These are phyloP conservation scores for Euphorbia pulcherrima DNA, from an alignment of 345 rosid genomes.

Conservation along the genomic window DNA sequence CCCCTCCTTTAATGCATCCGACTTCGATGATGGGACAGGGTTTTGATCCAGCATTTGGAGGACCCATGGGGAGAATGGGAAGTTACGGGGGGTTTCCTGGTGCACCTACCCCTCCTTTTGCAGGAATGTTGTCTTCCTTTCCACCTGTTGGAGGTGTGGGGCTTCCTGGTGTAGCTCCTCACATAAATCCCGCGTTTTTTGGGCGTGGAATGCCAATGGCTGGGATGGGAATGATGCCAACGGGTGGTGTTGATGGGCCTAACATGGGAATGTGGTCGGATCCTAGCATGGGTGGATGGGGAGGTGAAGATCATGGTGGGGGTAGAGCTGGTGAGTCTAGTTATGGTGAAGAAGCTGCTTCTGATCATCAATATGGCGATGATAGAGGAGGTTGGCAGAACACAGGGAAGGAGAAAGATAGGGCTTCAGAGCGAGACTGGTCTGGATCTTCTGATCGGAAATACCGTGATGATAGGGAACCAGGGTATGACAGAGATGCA, in stretches of 20 bases:
- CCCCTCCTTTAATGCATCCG: constrained; percentile 67
- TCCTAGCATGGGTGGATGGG: constrained; percentile 69
- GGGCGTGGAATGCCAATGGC: constrained; percentile 69
- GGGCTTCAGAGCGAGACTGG: constrained; percentile 67
- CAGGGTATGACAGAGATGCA: constrained; percentile 49
- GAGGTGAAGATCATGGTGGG: constrained; percentile 69
- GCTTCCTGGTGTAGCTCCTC: constrained; percentile 82
- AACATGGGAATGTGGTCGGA: constrained; percentile 81
- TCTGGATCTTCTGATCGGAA: constrained; percentile 70
- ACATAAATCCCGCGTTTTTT: constrained; percentile 81
- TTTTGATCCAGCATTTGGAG: constrained; percentile 80
- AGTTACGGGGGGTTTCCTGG: constrained; percentile 72
- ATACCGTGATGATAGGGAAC: constrained; percentile 64
- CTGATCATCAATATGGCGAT: constrained; percentile 75
- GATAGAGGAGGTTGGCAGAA: constrained; percentile 59
- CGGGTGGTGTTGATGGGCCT: constrained; percentile 61
- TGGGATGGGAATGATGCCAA: constrained; percentile 78
- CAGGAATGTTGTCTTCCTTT: constrained; percentile 56
- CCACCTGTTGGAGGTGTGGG: constrained; percentile 65
- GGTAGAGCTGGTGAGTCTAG: constrained; percentile 77
- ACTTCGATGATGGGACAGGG: constrained; percentile 77
- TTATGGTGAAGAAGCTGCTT: constrained; percentile 77
- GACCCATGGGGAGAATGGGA: constrained; percentile 76
- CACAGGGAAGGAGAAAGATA: constrained; percentile 60
- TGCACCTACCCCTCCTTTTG: constrained; percentile 62